Evolutionary conservation across 2,329 filamentous ascomycete genomes (phyloP).

Genomic region (Alternaria longipes): DNA sequence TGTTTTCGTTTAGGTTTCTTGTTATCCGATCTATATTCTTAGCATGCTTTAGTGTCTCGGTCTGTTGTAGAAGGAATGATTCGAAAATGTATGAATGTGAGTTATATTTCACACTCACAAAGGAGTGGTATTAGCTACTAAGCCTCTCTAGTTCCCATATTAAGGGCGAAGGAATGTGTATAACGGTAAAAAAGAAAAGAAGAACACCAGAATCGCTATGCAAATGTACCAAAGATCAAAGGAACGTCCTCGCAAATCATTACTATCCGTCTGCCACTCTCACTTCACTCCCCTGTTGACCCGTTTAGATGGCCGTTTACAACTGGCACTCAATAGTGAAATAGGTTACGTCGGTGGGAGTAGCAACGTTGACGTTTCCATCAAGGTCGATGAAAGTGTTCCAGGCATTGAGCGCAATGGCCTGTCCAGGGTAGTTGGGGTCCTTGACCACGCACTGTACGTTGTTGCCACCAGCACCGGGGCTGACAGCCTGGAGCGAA

Average conservation of each 20-base stretch:
- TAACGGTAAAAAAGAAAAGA: not conserved
- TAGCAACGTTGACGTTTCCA: constrained; percentile 1
- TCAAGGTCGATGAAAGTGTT: constrained; percentile 27
- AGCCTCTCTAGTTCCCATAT: not conserved
- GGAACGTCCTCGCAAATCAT: not conserved
- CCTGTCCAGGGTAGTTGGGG: not conserved
- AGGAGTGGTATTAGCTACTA: constrained; percentile 13
- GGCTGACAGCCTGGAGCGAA: constrained; percentile 14
- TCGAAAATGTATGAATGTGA: not conserved
- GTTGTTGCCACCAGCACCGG: constrained; percentile 10
- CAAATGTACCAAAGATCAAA: not conserved
- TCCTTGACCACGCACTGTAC: constrained; percentile 5
- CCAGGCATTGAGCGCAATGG: constrained; percentile 13
- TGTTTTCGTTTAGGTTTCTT: not conserved
- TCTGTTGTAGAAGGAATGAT: not conserved
- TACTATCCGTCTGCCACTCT: not conserved
- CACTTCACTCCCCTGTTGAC: not conserved
- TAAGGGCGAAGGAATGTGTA: constrained; percentile 7
- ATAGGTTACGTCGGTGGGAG: not conserved
- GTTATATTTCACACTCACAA: not conserved
- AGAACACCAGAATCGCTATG: constrained; percentile 7
- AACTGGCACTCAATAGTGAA: constrained; percentile 19
- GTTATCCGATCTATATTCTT: not conserved
- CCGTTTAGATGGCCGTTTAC: not conserved
- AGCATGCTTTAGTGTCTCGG: not conserved